Evolutionary conservation across 2,329 filamentous ascomycete species (phyloP).

Genomic region (Stemphylium vesicarium): DNA sequence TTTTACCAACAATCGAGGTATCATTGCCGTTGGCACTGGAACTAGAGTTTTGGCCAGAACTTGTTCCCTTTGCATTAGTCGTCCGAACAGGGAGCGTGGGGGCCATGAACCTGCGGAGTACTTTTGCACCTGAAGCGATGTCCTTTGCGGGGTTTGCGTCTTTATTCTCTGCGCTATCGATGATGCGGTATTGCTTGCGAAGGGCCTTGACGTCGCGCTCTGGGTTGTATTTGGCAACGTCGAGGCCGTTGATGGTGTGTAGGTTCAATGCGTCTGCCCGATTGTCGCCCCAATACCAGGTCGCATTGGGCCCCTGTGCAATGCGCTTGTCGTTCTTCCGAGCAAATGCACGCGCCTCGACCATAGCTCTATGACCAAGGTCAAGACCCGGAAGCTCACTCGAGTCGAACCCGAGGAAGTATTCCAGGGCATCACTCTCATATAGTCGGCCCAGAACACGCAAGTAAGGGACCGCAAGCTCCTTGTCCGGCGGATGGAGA

Average conservation of each 20-base stretch:
- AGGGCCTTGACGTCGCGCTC: constrained; percentile 55
- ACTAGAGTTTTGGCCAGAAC: background rate
- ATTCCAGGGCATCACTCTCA: constrained; percentile 57
- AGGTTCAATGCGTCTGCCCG: constrained; percentile 63
- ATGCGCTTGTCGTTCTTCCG: constrained; percentile 58
- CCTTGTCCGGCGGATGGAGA: constrained; percentile 51
- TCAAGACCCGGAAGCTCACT: constrained; percentile 36
- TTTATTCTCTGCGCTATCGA: constrained; percentile 45
- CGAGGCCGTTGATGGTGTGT: constrained; percentile 60
- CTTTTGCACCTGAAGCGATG: background rate
- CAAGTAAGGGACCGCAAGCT: constrained; percentile 57
- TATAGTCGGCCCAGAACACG: constrained; percentile 62
- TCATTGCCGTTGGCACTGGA: background rate
- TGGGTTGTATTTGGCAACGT: constrained; percentile 56
- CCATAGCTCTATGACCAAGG: constrained; percentile 55
- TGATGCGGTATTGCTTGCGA: constrained; percentile 54
- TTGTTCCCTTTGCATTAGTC: background rate
- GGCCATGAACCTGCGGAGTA: constrained; percentile 30
- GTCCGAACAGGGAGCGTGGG: constrained; percentile 14
- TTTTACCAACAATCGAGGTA: constrained; percentile 5
- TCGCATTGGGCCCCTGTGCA: constrained; percentile 36
- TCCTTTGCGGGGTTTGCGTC: background rate
- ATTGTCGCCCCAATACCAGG: constrained; percentile 65
- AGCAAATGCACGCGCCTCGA: constrained; percentile 57
- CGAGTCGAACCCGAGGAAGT: constrained; percentile 50